phyloP scores from a whole-genome alignment of 192 early-diverging fungal genomes.

The Umbelopsis isabellina region DNA sequence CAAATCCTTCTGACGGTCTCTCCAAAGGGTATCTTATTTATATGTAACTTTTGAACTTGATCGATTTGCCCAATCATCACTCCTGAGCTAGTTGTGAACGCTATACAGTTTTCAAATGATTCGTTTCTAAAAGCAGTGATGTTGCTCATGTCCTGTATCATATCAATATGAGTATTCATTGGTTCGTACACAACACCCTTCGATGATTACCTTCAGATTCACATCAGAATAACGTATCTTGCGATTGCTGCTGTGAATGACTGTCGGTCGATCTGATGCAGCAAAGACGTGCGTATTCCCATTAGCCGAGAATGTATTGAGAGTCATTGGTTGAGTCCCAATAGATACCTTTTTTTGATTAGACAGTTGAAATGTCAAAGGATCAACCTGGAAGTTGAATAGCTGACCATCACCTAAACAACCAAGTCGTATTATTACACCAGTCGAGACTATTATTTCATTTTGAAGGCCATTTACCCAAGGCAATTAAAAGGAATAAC shows the following conservation, averaged over 20 bases:
- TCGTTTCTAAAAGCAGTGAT: conserved; percentile 66
- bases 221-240: conserved; percentile 88
- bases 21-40: conserved; percentile 69
- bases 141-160: conserved; percentile 58
- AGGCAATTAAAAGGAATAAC: conserved; percentile 75
- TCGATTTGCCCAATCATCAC: conserved; percentile 83
- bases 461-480: conserved; percentile 43
- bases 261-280: conserved; percentile 83
- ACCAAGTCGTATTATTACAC: not conserved
- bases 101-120: conserved; percentile 60
- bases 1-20: conserved; percentile 76
- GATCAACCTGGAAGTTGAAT: conserved; percentile 68
- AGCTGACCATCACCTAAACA: conserved; percentile 80
- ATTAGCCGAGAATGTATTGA: conserved; percentile 60
- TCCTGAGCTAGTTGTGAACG: conserved; percentile 63
- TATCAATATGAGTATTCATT: not conserved
- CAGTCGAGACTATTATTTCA: not conserved
- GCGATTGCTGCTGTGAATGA: conserved; percentile 72
- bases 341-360: conserved; percentile 70
- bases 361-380: conserved; percentile 30
- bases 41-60: conserved; percentile 87
- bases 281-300: conserved; percentile 75
- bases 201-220: conserved; percentile 69
- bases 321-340: conserved; percentile 76
- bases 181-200: not conserved